Percentiles rank a stretch among this genome's conserved stretches.
Evolutionary conservation across 345 rosid genomes (phyloP).

Genomic region (Raphanus sativus): DNA sequence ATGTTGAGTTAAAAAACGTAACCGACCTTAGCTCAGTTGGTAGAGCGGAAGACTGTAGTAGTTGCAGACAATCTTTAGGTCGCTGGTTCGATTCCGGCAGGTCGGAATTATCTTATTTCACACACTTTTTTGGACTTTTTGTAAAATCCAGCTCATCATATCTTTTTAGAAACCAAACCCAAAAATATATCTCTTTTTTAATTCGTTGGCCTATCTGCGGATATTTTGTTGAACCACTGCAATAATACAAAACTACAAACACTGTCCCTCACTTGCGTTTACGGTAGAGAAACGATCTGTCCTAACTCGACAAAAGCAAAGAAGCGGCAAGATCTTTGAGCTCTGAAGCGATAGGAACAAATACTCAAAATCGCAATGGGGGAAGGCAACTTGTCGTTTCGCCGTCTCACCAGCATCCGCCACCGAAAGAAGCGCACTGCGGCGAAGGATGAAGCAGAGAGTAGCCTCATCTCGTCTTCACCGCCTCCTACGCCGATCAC

Average conservation of each 20-base stretch:
- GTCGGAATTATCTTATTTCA: not conserved
- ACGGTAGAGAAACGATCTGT: slow-evolving; percentile 22
- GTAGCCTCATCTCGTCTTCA: slow-evolving; percentile 30
- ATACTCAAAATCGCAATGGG: slow-evolving; percentile 43
- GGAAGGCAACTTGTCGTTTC: slow-evolving; percentile 45
- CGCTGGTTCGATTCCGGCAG: slow-evolving; percentile 33
- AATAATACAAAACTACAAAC: slow-evolving; percentile 3
- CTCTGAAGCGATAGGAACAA: not conserved
- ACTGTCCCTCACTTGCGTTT: slow-evolving; percentile 28
- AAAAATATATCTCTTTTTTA: not conserved
- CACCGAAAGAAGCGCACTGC: slow-evolving; percentile 42
- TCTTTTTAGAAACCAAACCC: not conserved
- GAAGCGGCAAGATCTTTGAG: not conserved
- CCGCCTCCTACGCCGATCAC: slow-evolving; percentile 16
- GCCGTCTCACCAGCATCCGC: slow-evolving; percentile 47
- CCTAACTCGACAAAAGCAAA: not conserved
- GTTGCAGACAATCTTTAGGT: slow-evolving; percentile 30
- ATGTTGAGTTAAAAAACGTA: not conserved
- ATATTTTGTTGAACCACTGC: not conserved
- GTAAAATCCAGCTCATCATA: not conserved
- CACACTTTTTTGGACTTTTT: not conserved
- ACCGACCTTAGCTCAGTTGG: slow-evolving; percentile 96
- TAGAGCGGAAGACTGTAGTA: slow-evolving; percentile 93
- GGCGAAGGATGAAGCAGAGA: slow-evolving; percentile 23
- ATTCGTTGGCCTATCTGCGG: not conserved